These are phyloP conservation scores for Citrullus amarus DNA, from an alignment of 306 rosid genomes.

Conservation along the genomic window DNA sequence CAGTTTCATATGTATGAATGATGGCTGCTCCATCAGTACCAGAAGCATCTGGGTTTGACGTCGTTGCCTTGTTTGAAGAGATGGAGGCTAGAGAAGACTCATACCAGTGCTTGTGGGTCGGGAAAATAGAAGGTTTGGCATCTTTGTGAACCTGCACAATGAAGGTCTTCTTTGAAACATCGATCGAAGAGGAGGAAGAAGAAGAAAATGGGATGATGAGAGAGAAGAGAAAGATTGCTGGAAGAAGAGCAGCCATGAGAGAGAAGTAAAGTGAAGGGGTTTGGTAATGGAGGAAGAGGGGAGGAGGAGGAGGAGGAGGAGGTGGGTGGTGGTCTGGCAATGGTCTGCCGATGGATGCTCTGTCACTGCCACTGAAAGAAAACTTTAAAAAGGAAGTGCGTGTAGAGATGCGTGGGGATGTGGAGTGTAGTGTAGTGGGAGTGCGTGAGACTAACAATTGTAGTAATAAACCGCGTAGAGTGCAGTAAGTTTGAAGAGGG, in stretches of 20 bases:
- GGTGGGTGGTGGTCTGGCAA: neutral
- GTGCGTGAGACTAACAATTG: neutral
- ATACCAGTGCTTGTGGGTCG: conserved; percentile 70
- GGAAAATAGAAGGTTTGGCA: conserved; percentile 67
- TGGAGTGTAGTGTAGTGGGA: neutral
- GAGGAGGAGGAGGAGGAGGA: neutral
- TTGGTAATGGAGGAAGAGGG: neutral
- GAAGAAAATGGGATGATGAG: conserved; percentile 4
- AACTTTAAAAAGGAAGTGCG: conserved; percentile 5
- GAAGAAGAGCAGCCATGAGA: conserved; percentile 10
- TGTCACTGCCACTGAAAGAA: conserved; percentile 2
- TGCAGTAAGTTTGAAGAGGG: neutral
- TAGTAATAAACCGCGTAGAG: conserved; percentile 1
- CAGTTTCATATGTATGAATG: conserved; percentile 56
- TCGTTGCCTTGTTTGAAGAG: neutral
- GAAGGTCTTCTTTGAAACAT: conserved; percentile 31
- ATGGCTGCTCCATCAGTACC: neutral
- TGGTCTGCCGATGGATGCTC: neutral
- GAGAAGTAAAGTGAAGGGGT: conserved; percentile 18
- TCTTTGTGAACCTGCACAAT: conserved; percentile 52
- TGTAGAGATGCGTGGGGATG: neutral
- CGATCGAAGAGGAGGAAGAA: neutral
- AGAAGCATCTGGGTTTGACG: neutral
- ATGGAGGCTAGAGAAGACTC: conserved; percentile 49
- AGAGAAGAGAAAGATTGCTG: neutral